Evolutionary conservation across 176 grass and related monocot genomes (phyloP).

Genomic region (Oryza longistaminata): DNA sequence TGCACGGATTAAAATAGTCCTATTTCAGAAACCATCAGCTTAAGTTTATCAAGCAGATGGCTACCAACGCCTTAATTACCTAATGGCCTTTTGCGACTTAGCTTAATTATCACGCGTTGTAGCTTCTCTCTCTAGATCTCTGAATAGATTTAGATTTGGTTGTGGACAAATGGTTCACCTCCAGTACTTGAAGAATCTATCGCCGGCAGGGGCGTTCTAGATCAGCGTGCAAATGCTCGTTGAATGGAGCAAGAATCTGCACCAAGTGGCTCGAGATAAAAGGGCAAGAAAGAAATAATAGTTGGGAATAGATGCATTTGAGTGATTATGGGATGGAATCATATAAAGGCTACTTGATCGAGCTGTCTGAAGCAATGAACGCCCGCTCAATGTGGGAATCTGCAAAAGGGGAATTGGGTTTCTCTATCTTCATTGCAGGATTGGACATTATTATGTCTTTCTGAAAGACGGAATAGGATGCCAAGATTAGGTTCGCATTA

Average conservation of each 20-base stretch:
- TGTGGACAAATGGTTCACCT: neutral
- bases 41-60: conserved; percentile 14
- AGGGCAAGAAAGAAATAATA: conserved; percentile 6
- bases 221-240: neutral
- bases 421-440: neutral
- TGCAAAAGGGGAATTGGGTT: neutral
- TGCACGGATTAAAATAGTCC: neutral
- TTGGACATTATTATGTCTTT: neutral
- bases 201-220: neutral
- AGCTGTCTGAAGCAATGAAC: neutral
- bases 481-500: neutral
- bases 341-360: conserved; percentile 4
- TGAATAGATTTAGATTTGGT: neutral
- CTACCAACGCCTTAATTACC: neutral
- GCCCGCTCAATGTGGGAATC: conserved; percentile 45
- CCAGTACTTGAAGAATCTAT: conserved; percentile 24
- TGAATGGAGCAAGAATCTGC: conserved; percentile 45
- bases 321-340: conserved; percentile 28
- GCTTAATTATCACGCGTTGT: conserved; percentile 39
- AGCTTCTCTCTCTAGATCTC: neutral
- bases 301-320: neutral
- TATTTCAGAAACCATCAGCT: neutral
- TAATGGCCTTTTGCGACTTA: conserved; percentile 8
- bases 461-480: conserved; percentile 39
- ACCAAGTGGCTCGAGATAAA: conserved; percentile 31